These are phyloP conservation scores for Neurospora sp. DNA, from an alignment of 495 filamentous ascomycete genomes.

Conservation along the genomic window DNA sequence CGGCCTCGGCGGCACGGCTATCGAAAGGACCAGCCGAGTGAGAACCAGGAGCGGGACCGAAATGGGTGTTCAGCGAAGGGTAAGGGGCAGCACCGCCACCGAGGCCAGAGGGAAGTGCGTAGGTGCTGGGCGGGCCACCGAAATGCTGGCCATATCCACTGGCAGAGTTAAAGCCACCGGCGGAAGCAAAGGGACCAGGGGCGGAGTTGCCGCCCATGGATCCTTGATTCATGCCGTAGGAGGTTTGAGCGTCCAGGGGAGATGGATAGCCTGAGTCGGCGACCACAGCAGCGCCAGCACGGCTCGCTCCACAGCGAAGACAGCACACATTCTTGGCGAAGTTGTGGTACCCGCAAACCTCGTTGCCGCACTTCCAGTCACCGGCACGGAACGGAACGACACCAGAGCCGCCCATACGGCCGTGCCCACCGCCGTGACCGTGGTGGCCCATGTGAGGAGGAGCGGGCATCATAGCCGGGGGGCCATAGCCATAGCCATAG, in stretches of 20 bases:
- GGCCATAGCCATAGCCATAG: conserved; percentile 61
- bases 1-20: conserved; percentile 83
- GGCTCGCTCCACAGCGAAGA: conserved; percentile 88
- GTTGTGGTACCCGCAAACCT: conserved; percentile 98
- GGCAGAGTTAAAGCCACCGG: conserved; percentile 60
- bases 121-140: conserved; percentile 79
- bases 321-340: conserved; percentile 99
- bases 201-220: conserved; percentile 81
- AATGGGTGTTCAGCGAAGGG: conserved; percentile 70
- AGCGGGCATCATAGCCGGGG: conserved; percentile 68
- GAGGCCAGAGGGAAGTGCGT: conserved; percentile 82
- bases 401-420: conserved; percentile 65
- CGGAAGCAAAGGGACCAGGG: conserved; percentile 67
- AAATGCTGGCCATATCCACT: conserved; percentile 80
- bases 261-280: conserved; percentile 89
- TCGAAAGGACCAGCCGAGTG: conserved; percentile 87
- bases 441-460: conserved; percentile 73
- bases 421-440: conserved; percentile 61
- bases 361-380: conserved; percentile 97
- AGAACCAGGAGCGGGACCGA: conserved; percentile 58
- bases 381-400: conserved; percentile 95
- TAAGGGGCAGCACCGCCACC: conserved; percentile 72
- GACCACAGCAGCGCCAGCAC: conserved; percentile 84
- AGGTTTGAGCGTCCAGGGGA: conserved; percentile 75
- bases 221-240: conserved; percentile 64